Base-by-base conservation (phyloP, 2,329 filamentous ascomycete genomes). In the Domatiomyces globalis region DNA sequence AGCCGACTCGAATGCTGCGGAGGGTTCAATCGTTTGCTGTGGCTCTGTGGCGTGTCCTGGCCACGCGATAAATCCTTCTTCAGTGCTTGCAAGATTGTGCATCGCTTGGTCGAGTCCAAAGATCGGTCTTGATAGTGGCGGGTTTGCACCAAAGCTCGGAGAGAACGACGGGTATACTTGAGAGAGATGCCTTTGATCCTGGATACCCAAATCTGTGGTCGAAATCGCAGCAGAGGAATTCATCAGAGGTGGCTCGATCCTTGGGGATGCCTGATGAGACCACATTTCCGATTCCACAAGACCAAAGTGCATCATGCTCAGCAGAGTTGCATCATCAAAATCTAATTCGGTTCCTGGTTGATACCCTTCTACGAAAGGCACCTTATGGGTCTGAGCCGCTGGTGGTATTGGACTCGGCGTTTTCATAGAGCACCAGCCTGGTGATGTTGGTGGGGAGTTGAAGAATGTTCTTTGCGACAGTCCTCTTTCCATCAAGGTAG, bases 1-100 rank as follows among this genome's bases (percentile, higher is more conserved):
- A 9, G 51, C 49, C 4, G 43, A 22, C n/a, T 56, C 58, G 46
- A 60, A 60, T 22, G 58, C 56, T 9, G 54, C 53, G 15, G 54
- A 61, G 42, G 60, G 60, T 25, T 54, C 56, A 5, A 61, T 52
- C 7, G 60, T 62, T 48, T 60, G 51, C 50, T 54, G 50, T 12
- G 55, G 56, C 19, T 56, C 49, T 12, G 51, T 47, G 17, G 54
- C 12, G 17, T 44, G 33, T 22, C 42, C 15, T n/a, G 48, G 42
- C 18, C 20, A 47, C 54, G 53, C 51, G 12, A 48, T 49, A 29
- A 59, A 22, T 46, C 54, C 27, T 12, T 56, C 52, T 19, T 54
- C 48, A 17, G 50, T 48, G n/a, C 33, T 44, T 19, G 33, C 43
- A 10, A 46, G 17, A 52, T 50, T 20, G 50, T 45, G 7, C 33